Evolutionary conservation across 768 basidiomycete genomes (phyloP), one percentile per base, ranked within the genome.

Genomic region (Mycena haematopus): DNA sequence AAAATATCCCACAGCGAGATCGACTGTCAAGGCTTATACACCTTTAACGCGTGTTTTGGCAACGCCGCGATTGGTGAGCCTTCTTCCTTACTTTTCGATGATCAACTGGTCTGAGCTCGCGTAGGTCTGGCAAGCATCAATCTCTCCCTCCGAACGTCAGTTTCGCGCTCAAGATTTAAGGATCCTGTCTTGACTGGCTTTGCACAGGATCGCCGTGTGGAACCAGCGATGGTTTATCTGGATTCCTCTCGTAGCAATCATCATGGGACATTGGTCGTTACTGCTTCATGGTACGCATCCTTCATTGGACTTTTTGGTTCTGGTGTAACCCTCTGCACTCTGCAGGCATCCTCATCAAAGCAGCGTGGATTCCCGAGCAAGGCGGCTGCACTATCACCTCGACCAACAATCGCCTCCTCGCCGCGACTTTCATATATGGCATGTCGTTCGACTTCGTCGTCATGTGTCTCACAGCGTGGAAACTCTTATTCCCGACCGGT

Each of bases 381-480:
- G 80, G 85, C 31, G 80, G 85, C 31, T 91, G 89, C 67, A 77
- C 77, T 29, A 90, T 91, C 65, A 82, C 80, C 13, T 75, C 80
- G 29, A 89, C 88, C 7, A 76, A 87, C 68, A 88, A 79, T 73
- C 79, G 71, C 51, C 75, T 89, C 45, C 83, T 92, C 9, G 86
- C 88, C 3, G 79, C 80, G 25, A 84, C 84, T 7, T 91, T 89
- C 74, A 88, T 91, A 66, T 91, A 91, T 69, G 83, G 86, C 51
- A 91, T 91, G 90, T 74, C 76, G 22, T 90, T 90, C 69, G 90
- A 91, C 74, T 79, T 91, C 63, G 70, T 77, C 17, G 87, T 91
- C 51, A 73, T 91, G 31, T 76, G 75, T 49, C 76, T 91, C 52
- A 89, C 87, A 25, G 85, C 80, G 13, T 83, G 77, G 73, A 91